phyloP scores from a whole-genome alignment of 2,329 filamentous ascomycete species.

The Sclerotinia subarctica region DNA sequence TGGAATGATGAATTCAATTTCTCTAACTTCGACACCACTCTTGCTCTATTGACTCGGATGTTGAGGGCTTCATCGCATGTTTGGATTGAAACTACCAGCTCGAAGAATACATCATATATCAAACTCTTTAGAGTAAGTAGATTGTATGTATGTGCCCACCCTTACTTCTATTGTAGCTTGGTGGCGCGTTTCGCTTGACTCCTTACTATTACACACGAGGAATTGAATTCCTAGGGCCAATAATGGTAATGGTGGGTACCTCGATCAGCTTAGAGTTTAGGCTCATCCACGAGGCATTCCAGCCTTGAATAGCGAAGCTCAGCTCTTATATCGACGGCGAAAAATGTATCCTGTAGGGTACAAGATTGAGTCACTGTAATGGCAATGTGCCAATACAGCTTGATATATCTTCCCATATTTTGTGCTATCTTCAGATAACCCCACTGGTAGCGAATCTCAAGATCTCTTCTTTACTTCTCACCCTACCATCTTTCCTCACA shows the following conservation, averaged over 20 bases:
- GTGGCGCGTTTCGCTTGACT: no score
- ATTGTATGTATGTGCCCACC: neutral
- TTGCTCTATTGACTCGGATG: neutral
- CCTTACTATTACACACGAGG: no score
- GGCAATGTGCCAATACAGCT: constrained; percentile 3
- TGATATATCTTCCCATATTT: neutral
- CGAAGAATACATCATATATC: no score
- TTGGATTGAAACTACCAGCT: neutral
- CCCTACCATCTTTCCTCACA: constrained; percentile 27
- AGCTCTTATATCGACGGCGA: neutral
- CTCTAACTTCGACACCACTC: no score
- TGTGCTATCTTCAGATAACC: neutral
- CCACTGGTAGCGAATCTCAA: constrained; percentile 52
- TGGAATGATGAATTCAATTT: neutral
- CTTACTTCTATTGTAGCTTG: neutral
- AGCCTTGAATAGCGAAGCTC: neutral
- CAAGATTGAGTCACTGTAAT: neutral
- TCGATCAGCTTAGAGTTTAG: no score
- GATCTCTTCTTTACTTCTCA: constrained; percentile 43
- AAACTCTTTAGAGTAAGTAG: neutral
- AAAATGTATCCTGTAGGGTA: neutral
- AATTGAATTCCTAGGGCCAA: neutral
- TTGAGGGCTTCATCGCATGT: neutral
- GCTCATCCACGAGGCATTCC: neutral
- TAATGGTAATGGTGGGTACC: neutral